Evolutionary conservation across 352 stramenopile species (phyloP).

Genomic region (Pythium periplocum): DNA sequence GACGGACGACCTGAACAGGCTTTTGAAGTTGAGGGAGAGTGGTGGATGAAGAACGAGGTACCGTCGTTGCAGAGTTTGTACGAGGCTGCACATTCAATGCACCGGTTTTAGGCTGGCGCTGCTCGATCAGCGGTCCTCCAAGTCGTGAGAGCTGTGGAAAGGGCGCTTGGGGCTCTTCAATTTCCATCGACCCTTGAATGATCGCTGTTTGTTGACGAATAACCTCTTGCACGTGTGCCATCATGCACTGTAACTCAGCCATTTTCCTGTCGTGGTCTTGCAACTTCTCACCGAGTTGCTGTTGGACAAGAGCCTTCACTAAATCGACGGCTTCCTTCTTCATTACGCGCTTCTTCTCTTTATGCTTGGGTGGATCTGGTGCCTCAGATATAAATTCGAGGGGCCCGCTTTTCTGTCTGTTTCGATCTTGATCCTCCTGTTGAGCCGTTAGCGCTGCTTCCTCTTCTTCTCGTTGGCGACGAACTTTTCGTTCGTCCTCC

Average conservation of each 20-base stretch:
- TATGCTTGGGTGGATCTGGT: conserved; percentile 2
- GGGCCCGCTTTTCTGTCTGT: neutral
- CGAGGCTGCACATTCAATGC: no score
- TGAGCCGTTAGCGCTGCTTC: neutral
- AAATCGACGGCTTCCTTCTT: conserved; percentile 22
- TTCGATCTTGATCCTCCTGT: no score
- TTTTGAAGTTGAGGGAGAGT: no score
- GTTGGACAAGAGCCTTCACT: conserved; percentile 17
- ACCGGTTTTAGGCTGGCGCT: no score
- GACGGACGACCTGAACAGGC: neutral
- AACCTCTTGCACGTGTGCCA: conserved; percentile 13
- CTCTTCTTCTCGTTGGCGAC: neutral
- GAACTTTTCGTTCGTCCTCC: conserved; percentile 1
- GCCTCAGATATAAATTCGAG: no score
- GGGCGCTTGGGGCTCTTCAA: no score
- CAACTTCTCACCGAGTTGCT: conserved; percentile 17
- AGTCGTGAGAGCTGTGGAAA: no score
- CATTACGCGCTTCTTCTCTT: conserved; percentile 21
- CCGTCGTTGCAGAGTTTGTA: no score
- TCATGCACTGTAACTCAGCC: conserved; percentile 17
- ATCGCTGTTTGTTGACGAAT: conserved; percentile 18
- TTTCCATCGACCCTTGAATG: conserved; percentile 8
- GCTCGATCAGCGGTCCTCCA: no score
- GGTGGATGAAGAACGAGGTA: no score
- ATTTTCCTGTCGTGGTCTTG: conserved; percentile 21